A percentile compares a stretch with the other conserved stretches of the same genome.
These are phyloP conservation scores for Castanea crenata DNA, from an alignment of 306 rosid genomes.

Conservation along the genomic window DNA sequence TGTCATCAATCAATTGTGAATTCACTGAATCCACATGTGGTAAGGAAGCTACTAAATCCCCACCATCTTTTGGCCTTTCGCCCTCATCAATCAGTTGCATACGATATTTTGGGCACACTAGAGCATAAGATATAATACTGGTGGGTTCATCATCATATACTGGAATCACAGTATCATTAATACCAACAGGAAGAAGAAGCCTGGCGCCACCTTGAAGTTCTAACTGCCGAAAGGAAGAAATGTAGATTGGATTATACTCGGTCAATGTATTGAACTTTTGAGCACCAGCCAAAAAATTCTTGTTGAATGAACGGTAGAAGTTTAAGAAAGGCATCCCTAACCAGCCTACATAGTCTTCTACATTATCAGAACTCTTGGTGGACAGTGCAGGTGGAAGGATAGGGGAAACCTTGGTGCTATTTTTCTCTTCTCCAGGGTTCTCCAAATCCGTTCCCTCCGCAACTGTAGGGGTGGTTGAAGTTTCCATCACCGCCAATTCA, in stretches of 20 bases:
- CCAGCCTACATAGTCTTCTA: constrained; percentile 70
- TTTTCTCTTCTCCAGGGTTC: constrained; percentile 55
- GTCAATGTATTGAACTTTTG: constrained; percentile 57
- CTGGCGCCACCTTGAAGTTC: constrained; percentile 80
- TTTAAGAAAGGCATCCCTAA: constrained; percentile 68
- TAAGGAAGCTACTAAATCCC: constrained; percentile 34
- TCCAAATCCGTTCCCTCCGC: constrained; percentile 29
- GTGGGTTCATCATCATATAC: constrained; percentile 93
- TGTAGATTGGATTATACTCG: constrained; percentile 58
- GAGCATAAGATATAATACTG: constrained; percentile 80
- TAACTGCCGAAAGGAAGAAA: constrained; percentile 64
- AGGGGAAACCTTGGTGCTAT: constrained; percentile 31
- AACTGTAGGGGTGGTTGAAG: constrained; percentile 25
- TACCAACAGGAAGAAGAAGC: constrained; percentile 70
- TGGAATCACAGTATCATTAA: constrained; percentile 75
- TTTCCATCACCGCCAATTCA: constrained; percentile 44
- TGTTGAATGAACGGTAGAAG: constrained; percentile 62
- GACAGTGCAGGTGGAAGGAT: constrained; percentile 28
- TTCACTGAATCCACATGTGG: constrained; percentile 47
- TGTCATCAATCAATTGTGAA: constrained; percentile 55
- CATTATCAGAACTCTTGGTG: constrained; percentile 41
- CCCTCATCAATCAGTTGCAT: constrained; percentile 53
- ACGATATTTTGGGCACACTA: constrained; percentile 59
- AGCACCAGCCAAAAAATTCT: constrained; percentile 48
- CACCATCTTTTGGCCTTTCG: constrained; percentile 54